These are phyloP conservation scores for Oxyria digyna DNA, from an alignment of 148 eudicot species.

Conservation along the genomic window DNA sequence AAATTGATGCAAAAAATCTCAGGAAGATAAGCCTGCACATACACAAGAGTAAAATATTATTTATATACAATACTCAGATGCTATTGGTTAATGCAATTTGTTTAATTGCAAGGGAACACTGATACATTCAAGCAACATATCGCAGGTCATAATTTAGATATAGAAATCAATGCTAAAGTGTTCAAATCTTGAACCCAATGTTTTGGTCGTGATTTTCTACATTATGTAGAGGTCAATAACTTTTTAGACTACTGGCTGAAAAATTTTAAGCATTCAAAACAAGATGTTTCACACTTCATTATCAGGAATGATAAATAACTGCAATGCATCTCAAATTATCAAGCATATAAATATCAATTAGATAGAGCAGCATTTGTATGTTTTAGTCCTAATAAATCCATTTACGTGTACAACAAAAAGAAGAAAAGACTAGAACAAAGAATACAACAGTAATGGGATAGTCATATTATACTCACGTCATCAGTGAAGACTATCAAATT, in stretches of 20 bases:
- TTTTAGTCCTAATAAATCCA: background rate
- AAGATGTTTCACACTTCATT: background rate
- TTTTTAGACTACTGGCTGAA: background rate
- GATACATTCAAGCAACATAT: background rate
- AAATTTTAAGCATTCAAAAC: background rate
- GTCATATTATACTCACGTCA: background rate
- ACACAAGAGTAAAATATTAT: constrained; percentile 6
- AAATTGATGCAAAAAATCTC: constrained; percentile 84
- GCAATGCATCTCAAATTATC: too few relatives aligned
- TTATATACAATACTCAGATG: background rate
- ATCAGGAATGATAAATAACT: background rate
- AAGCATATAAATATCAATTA: too few relatives aligned
- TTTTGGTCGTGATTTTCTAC: too few relatives aligned
- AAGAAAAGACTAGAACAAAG: background rate
- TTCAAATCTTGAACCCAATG: too few relatives aligned
- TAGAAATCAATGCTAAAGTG: background rate
- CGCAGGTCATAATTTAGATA: background rate
- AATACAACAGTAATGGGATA: background rate
- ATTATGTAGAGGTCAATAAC: background rate
- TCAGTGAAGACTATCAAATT: too few relatives aligned
- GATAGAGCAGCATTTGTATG: background rate
- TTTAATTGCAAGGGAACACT: background rate
- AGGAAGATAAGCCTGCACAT: constrained; percentile 79
- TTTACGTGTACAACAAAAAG: background rate
- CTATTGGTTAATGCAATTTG: background rate